Base-by-base conservation (phyloP, 2,329 filamentous ascomycete species). In the Cladobotryum mycophilum region DNA sequence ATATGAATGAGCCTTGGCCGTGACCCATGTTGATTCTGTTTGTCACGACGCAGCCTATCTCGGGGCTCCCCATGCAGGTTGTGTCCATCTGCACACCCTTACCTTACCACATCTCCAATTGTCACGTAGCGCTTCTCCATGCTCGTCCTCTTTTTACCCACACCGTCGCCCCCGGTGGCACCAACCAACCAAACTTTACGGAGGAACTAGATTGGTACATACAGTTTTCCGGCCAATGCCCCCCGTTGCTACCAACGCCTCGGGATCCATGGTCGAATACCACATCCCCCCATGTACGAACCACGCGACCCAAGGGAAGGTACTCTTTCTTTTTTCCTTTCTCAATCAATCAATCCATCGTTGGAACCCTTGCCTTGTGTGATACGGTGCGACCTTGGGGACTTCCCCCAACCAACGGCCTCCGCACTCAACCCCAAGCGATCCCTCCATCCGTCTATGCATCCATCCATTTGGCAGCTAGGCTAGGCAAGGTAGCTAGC, bases 231-330 rank as follows among this genome's bases (percentile, higher is more conserved):
- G 25, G 25, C 25, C 25, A 30, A 5, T 11, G 25, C 25, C 25
- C 49, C 38, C 47, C 40, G 49, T 40, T 51, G 49, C 49, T 51
- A 51, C 49, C 49, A 51, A 51, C 49, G 44, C 49, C 49, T 34
- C 49, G 49, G 49, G 49, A 51, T 51, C 49, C 49, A 51, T 45
- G 49, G 18, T 22, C 40, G 40, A 18, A 18, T 42, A 42, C 40
- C 18, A 18, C 15, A 18, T 18, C 20, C 40, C 40, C 14, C 40
- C 40, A 42, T 18, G 15, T 22, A 18, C 13, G 36, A 38, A 17
- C 36, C 36, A 38, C 36, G 36, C 36, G 36, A n/a, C 17, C 7
- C 36, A 38, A n/a, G 36, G 36, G 36, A n/a, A 38, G 36, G 36
- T 8, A 5, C 12, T 38, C 25, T 30, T 30, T 30, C 9, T 6